Conservation (phyloP, 2,329 filamentous ascomycete species). For the Colletotrichum eleusines region DNA sequence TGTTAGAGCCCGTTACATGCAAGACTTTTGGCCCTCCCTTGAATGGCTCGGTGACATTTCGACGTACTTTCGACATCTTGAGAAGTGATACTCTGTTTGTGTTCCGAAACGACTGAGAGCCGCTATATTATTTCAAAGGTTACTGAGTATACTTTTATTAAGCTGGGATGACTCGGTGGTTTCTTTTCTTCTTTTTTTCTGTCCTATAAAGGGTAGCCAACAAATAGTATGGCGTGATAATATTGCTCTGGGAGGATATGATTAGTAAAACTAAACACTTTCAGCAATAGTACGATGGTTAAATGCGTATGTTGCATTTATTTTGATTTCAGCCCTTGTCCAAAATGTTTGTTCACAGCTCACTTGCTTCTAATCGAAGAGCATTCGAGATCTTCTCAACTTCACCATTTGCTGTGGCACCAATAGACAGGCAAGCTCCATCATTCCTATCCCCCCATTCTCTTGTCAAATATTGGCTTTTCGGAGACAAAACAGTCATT, state of each 20-base stretch:
- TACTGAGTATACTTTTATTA: neutral
- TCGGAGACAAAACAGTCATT: neutral
- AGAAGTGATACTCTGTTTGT: too few species aligned
- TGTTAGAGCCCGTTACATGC: neutral
- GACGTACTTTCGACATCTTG: neutral
- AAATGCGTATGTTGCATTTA: neutral
- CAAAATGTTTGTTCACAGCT: too few species aligned
- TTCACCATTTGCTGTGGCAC: neutral
- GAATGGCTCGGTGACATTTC: neutral
- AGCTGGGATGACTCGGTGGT: fast-evolving
- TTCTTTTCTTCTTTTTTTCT: neutral
- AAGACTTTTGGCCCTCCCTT: too few species aligned
- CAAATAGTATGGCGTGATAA: neutral
- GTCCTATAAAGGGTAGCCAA: neutral
- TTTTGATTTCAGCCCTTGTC: neutral
- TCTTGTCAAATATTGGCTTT: neutral
- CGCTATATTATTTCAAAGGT: too few species aligned
- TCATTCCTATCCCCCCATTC: neutral
- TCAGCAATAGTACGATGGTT: neutral
- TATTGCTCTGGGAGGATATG: too few species aligned
- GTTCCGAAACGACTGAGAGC: neutral
- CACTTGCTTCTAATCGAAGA: neutral
- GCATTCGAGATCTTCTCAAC: too few species aligned
- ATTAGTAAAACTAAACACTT: neutral
- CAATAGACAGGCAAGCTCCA: neutral